These are phyloP conservation scores for Crithidia expoeki DNA, from an alignment of 208 protist species.

Conservation along the genomic window DNA sequence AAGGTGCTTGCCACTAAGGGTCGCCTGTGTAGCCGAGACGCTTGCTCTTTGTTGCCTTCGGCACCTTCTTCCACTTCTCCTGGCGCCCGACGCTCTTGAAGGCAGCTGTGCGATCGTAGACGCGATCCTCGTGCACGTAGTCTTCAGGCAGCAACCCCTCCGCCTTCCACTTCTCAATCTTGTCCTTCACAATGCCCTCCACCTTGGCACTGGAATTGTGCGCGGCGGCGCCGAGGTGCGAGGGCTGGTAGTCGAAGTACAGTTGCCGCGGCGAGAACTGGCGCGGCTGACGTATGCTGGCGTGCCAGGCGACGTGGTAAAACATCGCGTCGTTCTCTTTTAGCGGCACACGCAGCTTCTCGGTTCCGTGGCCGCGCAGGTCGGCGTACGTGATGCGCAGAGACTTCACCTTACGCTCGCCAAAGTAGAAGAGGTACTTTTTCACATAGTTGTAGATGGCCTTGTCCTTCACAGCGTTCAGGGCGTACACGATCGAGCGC, in stretches of 20 bases:
- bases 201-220: constrained; percentile 84
- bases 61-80: constrained; percentile 88
- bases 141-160: constrained; percentile 88
- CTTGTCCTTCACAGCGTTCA: constrained; percentile 80
- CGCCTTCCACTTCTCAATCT: constrained; percentile 91
- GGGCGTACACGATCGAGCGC: constrained; percentile 73
- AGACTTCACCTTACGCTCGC: constrained; percentile 88
- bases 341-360: constrained; percentile 74
- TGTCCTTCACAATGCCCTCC: constrained; percentile 91
- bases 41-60: constrained; percentile 78
- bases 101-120: constrained; percentile 77
- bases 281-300: constrained; percentile 72
- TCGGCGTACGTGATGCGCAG: constrained; percentile 81
- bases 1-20: constrained; percentile 18
- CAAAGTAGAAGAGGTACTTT: constrained; percentile 88
- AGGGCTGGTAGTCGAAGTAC: constrained; percentile 91
- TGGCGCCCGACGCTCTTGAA: constrained; percentile 84
- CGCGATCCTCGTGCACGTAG: constrained; percentile 85
- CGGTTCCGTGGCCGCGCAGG: constrained; percentile 83
- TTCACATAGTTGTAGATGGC: constrained; percentile 87
- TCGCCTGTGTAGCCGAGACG: constrained; percentile 82
- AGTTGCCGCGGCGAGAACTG: constrained; percentile 89
- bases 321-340: constrained; percentile 90
- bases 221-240: constrained; percentile 45
- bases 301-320: constrained; percentile 91